Evolutionary conservation across 345 rosid species (phyloP).

Genomic region (Boechera retrofracta): DNA sequence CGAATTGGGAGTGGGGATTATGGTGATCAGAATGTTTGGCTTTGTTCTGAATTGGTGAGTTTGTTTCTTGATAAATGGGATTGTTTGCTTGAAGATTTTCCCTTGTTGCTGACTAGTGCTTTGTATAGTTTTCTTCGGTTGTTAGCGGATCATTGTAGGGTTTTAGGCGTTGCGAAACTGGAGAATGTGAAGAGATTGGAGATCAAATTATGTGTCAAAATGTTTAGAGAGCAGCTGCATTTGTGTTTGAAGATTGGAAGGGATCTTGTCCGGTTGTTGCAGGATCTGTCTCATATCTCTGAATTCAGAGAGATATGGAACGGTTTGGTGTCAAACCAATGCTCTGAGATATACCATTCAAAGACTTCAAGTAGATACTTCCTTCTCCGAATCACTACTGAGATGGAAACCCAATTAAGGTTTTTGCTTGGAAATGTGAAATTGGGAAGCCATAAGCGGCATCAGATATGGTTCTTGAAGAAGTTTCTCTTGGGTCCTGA

Average conservation of each 20-base stretch:
- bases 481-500: too few relatives aligned
- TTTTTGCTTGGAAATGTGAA: too few relatives aligned
- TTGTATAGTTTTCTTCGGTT: conserved; percentile 67
- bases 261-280: conserved; percentile 72
- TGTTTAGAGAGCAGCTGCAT: conserved; percentile 55
- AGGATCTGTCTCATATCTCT: conserved; percentile 54
- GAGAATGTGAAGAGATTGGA: conserved; percentile 61
- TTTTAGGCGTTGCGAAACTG: conserved; percentile 36
- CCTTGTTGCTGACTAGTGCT: conserved; percentile 62
- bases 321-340: too few relatives aligned
- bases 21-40: conserved; percentile 68
- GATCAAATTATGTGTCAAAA: conserved; percentile 65
- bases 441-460: too few relatives aligned
- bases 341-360: too few relatives aligned
- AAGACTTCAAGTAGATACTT: too few relatives aligned
- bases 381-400: too few relatives aligned
- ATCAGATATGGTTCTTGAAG: too few relatives aligned
- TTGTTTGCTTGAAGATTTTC: conserved; percentile 60
- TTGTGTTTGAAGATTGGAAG: conserved; percentile 71
- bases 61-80: conserved; percentile 56
- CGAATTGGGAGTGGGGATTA: conserved; percentile 58
- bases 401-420: too few relatives aligned
- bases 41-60: conserved; percentile 67
- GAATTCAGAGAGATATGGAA: too few relatives aligned
- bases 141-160: conserved; percentile 73